A percentile compares a stretch with the other conserved stretches of the same genome.
phyloP scores from a whole-genome alignment of 2,329 filamentous ascomycete genomes.

The Sarocladiaceae sp. region DNA sequence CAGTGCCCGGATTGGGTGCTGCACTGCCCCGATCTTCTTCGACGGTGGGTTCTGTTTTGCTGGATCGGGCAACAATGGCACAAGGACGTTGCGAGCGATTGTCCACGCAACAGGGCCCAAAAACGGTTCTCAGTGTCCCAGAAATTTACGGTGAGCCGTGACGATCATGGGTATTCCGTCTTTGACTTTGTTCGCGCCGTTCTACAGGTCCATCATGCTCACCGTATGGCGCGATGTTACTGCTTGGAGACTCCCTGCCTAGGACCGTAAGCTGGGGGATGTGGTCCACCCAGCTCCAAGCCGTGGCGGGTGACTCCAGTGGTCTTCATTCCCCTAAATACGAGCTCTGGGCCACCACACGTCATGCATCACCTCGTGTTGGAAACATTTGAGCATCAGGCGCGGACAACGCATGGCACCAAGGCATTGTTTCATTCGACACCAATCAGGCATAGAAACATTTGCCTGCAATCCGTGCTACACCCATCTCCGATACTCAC shows the following conservation, averaged over 20 bases:
- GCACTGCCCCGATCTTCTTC: neutral
- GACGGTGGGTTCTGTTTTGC: neutral
- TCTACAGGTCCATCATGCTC: too few relatives aligned
- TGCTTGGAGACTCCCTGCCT: too few relatives aligned
- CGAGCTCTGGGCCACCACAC: neutral
- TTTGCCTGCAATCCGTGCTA: too few relatives aligned
- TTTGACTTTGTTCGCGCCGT: neutral
- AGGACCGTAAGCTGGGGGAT: neutral
- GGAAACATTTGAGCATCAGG: constrained; percentile 1
- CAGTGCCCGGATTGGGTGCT: neutral
- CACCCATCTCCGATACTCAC: too few relatives aligned
- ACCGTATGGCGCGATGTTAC: too few relatives aligned
- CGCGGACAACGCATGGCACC: too few relatives aligned
- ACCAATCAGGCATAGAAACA: too few relatives aligned
- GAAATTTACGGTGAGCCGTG: neutral
- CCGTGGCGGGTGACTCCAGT: neutral
- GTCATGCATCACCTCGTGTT: constrained; percentile 9
- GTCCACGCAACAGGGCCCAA: neutral
- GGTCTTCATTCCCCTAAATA: neutral
- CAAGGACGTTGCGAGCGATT: neutral
- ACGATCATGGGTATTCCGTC: neutral
- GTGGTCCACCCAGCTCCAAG: neutral
- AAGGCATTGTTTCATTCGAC: too few relatives aligned
- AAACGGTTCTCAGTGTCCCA: too few relatives aligned
- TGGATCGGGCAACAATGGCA: neutral